Evolutionary conservation across 208 protist genomes (phyloP), one percentile per base, ranked within the genome.

Genomic region (Leishmania arabica): DNA sequence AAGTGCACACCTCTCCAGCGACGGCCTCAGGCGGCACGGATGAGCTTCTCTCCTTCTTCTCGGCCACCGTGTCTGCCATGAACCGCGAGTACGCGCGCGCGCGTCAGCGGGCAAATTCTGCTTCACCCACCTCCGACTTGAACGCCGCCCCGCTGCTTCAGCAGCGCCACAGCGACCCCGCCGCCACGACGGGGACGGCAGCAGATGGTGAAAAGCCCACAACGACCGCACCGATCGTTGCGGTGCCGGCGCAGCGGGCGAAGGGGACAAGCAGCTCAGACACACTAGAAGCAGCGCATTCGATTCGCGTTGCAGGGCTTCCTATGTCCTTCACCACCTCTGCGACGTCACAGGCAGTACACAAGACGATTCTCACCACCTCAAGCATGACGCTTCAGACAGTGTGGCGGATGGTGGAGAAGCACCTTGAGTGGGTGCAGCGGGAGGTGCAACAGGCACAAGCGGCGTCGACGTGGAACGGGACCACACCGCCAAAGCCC

Each of bases 381-480:
- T 77, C 90, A 21, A 77, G 74, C 60, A 93, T 93, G 88, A 89
- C 84, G 34, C 78, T 91, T 45, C 83, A 83, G 69, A 93, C 88
- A 34, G 80, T 91, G 45, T 93, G 90, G 90, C 72, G 81, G 42
- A 78, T 86, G 47, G 90, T 90, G 42, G 78, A 83, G 64, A 85
- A 86, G 64, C 83, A 87, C 49, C 71, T 90, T 3, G 83, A 86
- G 21, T 81, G 74, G 70, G 73, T 82, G 11, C 77, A 81, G 77
- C 82, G 76, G n/a, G 82, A 85, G 71, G 77, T 82, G 34, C 75
- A 79, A 71, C 79, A 81, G 47, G 82, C 62, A 58, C 73, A 83
- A 72, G 78, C 73, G 45, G 62, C 69, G 21, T 78, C 66, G 8
- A 66, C 77, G 71, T 80, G 77, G 80, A 81, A 82, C 51, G 76